Evolutionary conservation across 805 yeast genomes (phyloP), one percentile per base, ranked within the genome.

Genomic region (Ogataea pini): DNA sequence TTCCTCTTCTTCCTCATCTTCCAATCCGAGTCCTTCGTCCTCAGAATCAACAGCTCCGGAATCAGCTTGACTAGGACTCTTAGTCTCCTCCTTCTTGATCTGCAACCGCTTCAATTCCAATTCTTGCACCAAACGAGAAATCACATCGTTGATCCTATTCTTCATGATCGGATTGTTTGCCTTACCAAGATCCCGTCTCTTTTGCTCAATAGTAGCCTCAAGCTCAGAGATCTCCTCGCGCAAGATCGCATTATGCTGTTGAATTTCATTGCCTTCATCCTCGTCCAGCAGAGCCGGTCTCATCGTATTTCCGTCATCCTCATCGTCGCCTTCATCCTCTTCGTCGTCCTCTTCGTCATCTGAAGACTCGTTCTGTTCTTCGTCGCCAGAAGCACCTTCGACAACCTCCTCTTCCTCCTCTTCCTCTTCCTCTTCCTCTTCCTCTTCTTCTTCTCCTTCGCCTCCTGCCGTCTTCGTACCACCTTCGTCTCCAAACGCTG

Each of bases 161-260:
- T 85, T 82, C 80, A 94, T 77, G 69, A 92, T 85, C 57, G 92
- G 91, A 62, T 89, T 89, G 42, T 82, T 76, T 14, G 91, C 90
- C 55, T 83, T 82, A 17, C 76, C 80, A 42, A 89, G 78, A 58
- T 87, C 90, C 39, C 75, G 75, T 63, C 80, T 81, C 60, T 92
- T 91, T 58, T 83, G 85, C 46, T 77, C 80, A 44, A 94, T 85
- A 0, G 92, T 90, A 13, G 76, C 59, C 62, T 87, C 90, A 51
- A 94, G 74, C 61, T 94, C 99, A 6, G 75, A 70, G 48, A 94
- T 83, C 65, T 91, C 97, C 67, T 92, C 98, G 51, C 80, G 81
- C 47, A 94, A 71, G 55, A 89, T 75, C 59, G 87, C 90, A 56
- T 76, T 75, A 64, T 88, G 88, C 57, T 83, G 85, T 46, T 68